These are phyloP conservation scores for Elsinoe fawcettii DNA, from an alignment of 2,329 filamentous ascomycete genomes.

Conservation along the genomic window DNA sequence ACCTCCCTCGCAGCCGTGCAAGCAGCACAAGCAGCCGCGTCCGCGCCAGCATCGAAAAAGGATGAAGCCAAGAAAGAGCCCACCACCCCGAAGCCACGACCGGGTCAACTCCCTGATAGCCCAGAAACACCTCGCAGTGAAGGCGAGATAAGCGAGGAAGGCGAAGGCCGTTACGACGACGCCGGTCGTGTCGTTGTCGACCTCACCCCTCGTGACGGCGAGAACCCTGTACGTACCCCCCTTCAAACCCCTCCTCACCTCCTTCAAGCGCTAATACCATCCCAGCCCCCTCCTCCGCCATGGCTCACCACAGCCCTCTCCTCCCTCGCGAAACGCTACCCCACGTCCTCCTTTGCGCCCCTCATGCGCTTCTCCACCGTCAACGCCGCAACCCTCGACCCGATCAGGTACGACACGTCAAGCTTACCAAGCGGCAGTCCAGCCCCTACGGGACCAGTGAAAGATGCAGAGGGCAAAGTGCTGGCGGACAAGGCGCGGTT, in stretches of 20 bases:
- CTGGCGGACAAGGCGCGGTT: constrained; percentile 34
- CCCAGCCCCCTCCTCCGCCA: constrained; percentile 70
- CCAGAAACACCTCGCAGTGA: not conserved
- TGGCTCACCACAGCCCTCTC: constrained; percentile 75
- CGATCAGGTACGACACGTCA: constrained; percentile 47
- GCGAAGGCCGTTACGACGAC: constrained; percentile 23
- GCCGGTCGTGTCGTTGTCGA: constrained; percentile 59
- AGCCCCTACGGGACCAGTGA: constrained; percentile 56
- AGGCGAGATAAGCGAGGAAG: constrained; percentile 9
- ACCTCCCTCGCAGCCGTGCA: constrained; percentile 37
- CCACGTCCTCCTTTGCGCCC: constrained; percentile 76
- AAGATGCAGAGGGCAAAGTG: constrained; percentile 27
- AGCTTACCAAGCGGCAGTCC: constrained; percentile 36
- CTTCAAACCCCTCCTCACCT: not conserved
- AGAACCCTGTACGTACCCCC: constrained; percentile 57
- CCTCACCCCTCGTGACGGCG: constrained; percentile 51
- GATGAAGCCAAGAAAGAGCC: not conserved
- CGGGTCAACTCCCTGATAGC: not conserved
- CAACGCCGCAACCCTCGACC: constrained; percentile 60
- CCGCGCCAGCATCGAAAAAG: constrained; percentile 17
- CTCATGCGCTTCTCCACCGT: constrained; percentile 85
- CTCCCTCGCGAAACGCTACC: constrained; percentile 61
- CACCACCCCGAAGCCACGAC: not conserved
- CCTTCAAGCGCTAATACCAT: constrained; percentile 11
- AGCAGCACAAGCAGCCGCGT: constrained; percentile 22